A percentile compares a stretch with the other conserved stretches of the same genome.
Evolutionary conservation across 805 yeast genomes (phyloP).

Genomic region (Metschnikowia aberdeeniae): DNA sequence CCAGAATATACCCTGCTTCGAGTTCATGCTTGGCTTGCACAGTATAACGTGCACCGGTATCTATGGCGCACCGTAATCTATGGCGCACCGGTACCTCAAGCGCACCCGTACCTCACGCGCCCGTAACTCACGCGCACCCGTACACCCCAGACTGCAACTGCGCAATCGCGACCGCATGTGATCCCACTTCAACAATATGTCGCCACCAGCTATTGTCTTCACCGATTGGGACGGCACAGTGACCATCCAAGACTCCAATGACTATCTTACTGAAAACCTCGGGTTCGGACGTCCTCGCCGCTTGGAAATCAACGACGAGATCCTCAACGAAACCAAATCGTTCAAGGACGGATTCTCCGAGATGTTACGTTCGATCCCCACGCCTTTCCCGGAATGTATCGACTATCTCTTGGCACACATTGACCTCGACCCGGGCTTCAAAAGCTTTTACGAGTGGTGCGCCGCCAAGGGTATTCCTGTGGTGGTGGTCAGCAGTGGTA

Average conservation of each 20-base stretch:
- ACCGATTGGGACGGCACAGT: constrained; percentile 99
- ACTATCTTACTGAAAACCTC: constrained; percentile 77
- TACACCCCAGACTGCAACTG: too few relatives aligned
- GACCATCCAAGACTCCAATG: constrained; percentile 92
- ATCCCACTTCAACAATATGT: constrained; percentile 9
- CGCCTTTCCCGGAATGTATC: constrained; percentile 80
- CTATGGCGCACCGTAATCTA: neutral
- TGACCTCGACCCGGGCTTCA: constrained; percentile 86
- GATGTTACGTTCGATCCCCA: constrained; percentile 76
- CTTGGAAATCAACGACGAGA: constrained; percentile 61
- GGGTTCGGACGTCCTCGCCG: constrained; percentile 81
- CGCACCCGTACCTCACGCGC: neutral
- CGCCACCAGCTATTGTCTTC: constrained; percentile 70
- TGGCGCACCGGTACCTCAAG: too few relatives aligned
- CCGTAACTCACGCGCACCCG: neutral
- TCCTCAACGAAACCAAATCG: constrained; percentile 60
- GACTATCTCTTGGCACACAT: constrained; percentile 61
- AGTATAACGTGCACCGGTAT: too few relatives aligned
- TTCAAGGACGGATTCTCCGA: constrained; percentile 80
- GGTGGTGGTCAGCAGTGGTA: constrained; percentile 86
- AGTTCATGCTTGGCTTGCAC: too few relatives aligned
- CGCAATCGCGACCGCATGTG: constrained; percentile 75
- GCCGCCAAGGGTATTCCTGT: constrained; percentile 69
- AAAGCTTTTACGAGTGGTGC: constrained; percentile 77
- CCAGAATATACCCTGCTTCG: too few relatives aligned